Base-by-base conservation (phyloP, 2,329 filamentous ascomycete species). In the Dothidotthia symphoricarpi region DNA sequence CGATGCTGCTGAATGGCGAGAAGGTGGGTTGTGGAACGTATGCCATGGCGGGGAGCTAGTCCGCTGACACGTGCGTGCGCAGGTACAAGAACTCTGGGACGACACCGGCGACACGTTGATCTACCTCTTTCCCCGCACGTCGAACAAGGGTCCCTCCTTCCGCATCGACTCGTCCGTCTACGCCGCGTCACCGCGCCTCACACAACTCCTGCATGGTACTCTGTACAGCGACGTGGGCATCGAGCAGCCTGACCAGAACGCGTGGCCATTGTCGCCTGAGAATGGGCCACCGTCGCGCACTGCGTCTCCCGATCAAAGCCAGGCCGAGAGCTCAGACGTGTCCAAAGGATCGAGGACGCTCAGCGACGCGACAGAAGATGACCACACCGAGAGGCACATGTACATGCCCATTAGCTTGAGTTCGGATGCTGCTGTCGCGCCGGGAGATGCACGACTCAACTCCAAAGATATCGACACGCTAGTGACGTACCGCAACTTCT, bases 71-170 rank as follows among this genome's bases (percentile, higher is more conserved):
- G 10, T 28, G 31, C 19, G 16, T 22, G 19, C 15, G 49, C 45
- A 78, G 75, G 69, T 80, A 12, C 57, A 69, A 5, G 81, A 83
- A 52, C 60, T 83, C 7, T 84, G 81, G 81, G 77, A 82, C 49
- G 75, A 80, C 3, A 59, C 73, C 31, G 80, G 76, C n/a, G 78
- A 83, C 57, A 82, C 79, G 11, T 72, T 75, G 43, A 71, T 84
- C n/a, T 79, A 83, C 51, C 69, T 83, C 11, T 82, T 80, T 51
- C 78, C 80, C 1, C 70, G 75, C 28, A 75, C 68, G 12, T 75
- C 77, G 14, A 73, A 73, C 36, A 75, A 74, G 53, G 72, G 77
- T 4, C 70, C 81, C 7, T 82, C 79, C 3, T 83, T 84, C 69
- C 77, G 75, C 42, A 67, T 84, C 38, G 72, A 82, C 53, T 81